phyloP scores from a whole-genome alignment of 2,329 filamentous ascomycete species.

The Chrysoporthe deuterocubensis region DNA sequence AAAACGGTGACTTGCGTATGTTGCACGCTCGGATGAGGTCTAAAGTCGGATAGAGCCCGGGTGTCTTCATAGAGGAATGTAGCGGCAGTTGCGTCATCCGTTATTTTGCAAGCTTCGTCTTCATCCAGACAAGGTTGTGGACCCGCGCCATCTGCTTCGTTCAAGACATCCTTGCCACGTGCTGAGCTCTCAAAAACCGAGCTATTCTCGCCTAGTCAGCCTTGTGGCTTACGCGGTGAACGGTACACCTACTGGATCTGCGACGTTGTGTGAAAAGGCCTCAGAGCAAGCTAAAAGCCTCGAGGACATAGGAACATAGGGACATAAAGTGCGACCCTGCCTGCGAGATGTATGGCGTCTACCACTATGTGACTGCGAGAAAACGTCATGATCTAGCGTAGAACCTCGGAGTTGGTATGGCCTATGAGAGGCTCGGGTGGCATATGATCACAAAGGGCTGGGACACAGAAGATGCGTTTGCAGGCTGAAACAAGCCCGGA shows the following conservation, averaged over 20 bases:
- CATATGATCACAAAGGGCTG: not conserved
- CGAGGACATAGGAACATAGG: no score
- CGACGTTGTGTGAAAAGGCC: not conserved
- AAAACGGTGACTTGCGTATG: not conserved
- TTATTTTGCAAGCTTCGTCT: no score
- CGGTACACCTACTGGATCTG: not conserved
- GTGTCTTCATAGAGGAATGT: no score
- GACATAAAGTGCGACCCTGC: not conserved
- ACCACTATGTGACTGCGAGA: not conserved
- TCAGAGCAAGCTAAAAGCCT: not conserved
- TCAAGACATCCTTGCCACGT: not conserved
- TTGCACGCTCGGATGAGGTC: no score
- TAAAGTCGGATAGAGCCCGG: no score
- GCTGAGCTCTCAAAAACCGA: not conserved
- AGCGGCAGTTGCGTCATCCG: no score
- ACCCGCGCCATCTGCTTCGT: not conserved
- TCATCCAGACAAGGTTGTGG: not conserved
- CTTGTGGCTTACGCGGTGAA: not conserved
- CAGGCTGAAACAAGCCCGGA: conserved; percentile 1
- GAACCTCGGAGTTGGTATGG: no score
- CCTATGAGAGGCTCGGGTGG: not conserved
- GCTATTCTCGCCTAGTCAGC: not conserved
- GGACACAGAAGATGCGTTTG: not conserved
- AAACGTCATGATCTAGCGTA: not conserved
- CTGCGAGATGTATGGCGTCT: not conserved